Evolutionary conservation across 257 asterid species (phyloP).

Genomic region (Fraxinus excelsior): DNA sequence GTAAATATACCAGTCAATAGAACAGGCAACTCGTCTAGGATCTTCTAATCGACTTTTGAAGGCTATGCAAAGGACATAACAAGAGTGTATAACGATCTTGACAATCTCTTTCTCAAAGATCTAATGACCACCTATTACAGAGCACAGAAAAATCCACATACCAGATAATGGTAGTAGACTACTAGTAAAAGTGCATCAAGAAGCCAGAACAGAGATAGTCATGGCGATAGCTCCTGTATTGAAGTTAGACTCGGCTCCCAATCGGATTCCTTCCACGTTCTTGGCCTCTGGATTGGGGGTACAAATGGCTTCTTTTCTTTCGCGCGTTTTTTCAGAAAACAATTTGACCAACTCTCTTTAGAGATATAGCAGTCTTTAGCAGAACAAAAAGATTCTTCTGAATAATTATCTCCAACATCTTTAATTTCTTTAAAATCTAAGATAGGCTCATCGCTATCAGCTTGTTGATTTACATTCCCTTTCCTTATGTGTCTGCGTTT

Average conservation of each 20-base stretch:
- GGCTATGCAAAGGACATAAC: not conserved
- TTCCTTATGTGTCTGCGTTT: slow-evolving; percentile 39
- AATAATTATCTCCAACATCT: slow-evolving; percentile 33
- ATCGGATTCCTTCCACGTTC: slow-evolving; percentile 37
- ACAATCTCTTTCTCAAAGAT: slow-evolving; percentile 16
- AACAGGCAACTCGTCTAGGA: slow-evolving; percentile 12
- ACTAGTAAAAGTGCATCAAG: slow-evolving; percentile 2
- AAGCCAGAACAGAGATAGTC: slow-evolving; percentile 18
- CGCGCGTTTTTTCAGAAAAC: slow-evolving; percentile 23
- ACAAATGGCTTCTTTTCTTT: slow-evolving; percentile 52
- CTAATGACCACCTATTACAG: slow-evolving; percentile 13
- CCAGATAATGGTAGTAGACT: slow-evolving; percentile 13
- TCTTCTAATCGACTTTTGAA: not conserved
- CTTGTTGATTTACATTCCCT: slow-evolving; percentile 12
- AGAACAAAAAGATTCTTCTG: slow-evolving; percentile 49
- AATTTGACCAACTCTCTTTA: slow-evolving; percentile 36
- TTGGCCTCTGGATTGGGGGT: slow-evolving; percentile 63
- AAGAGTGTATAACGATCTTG: not conserved
- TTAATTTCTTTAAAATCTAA: slow-evolving; percentile 33
- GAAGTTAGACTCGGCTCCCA: slow-evolving; percentile 40
- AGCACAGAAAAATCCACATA: slow-evolving; percentile 20
- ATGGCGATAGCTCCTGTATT: slow-evolving; percentile 66
- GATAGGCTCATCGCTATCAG: slow-evolving; percentile 27
- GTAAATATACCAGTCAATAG: not conserved
- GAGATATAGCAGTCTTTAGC: slow-evolving; percentile 50